Conservation (phyloP, 75 land plant species). For the Pseudotsuga menziesii region DNA sequence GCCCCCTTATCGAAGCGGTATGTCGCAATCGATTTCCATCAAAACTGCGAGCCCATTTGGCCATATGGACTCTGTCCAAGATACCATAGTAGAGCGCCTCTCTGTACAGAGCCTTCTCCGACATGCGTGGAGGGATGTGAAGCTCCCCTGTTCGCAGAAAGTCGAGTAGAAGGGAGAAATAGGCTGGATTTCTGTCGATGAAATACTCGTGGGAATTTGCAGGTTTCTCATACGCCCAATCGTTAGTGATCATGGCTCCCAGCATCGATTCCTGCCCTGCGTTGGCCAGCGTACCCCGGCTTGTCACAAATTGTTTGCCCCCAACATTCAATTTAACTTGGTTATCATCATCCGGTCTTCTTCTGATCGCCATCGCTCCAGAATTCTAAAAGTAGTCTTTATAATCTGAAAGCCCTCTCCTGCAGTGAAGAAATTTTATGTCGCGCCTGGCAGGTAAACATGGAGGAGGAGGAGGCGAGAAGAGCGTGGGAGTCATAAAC, state of each 20-base stretch:
- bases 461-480: too few relatives aligned
- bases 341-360: conserved; percentile 42
- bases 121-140: conserved; percentile 48
- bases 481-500: too few relatives aligned
- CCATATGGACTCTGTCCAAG: conserved; percentile 49
- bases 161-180: conserved; percentile 80
- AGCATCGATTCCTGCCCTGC: conserved; percentile 81
- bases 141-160: conserved; percentile 81
- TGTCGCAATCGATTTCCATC: conserved; percentile 69
- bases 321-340: conserved; percentile 77
- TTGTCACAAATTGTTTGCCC: conserved; percentile 71
- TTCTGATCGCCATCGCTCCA: background rate
- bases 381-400: too few relatives aligned
- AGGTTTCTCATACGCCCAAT: conserved; percentile 27
- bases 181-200: conserved; percentile 83
- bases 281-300: conserved; percentile 69
- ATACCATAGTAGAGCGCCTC: conserved; percentile 89
- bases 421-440: too few relatives aligned
- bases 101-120: conserved; percentile 58
- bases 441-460: too few relatives aligned
- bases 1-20: conserved; percentile 47
- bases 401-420: too few relatives aligned
- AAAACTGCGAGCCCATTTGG: conserved; percentile 67
- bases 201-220: conserved; percentile 37
- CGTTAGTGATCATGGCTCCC: conserved; percentile 61